Percentiles rank a stretch among this genome's conserved stretches.
These are phyloP conservation scores for Cyclocybe cylindracea DNA, from an alignment of 768 basidiomycete species.

Conservation along the genomic window DNA sequence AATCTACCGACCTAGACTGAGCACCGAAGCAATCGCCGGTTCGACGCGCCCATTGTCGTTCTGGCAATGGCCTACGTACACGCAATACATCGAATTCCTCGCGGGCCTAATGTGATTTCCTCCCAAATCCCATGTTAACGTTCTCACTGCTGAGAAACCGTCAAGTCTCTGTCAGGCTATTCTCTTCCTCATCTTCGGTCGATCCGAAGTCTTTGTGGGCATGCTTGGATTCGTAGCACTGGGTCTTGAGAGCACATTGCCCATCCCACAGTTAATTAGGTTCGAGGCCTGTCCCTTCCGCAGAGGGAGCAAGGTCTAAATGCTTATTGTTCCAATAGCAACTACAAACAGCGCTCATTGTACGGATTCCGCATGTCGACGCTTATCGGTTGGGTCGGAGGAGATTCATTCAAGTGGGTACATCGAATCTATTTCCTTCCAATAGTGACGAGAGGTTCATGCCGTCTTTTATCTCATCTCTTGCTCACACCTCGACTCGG, in stretches of 20 bases:
- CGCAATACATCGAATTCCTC: slow-evolving; percentile 81
- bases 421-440: background rate
- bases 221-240: slow-evolving; percentile 76
- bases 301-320: slow-evolving; percentile 3
- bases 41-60: slow-evolving; percentile 73
- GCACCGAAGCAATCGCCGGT: slow-evolving; percentile 56
- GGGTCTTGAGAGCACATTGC: slow-evolving; percentile 85
- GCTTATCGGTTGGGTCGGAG: slow-evolving; percentile 79
- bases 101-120: slow-evolving; percentile 69
- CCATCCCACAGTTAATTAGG: slow-evolving; percentile 84
- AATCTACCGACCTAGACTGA: slow-evolving; percentile 59
- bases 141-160: background rate
- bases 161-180: slow-evolving; percentile 68
- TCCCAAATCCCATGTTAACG: background rate
- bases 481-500: background rate
- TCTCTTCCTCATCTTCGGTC: slow-evolving; percentile 72
- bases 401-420: slow-evolving; percentile 81
- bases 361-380: slow-evolving; percentile 88
- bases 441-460: too few species aligned
- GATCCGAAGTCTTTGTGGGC: slow-evolving; percentile 57
- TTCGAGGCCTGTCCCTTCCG: slow-evolving; percentile 23
- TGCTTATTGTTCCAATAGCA: slow-evolving; percentile 42
- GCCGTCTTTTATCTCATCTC: background rate
- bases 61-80: slow-evolving; percentile 84
- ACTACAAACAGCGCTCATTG: slow-evolving; percentile 74